Evolutionary conservation across 345 rosid species (phyloP), one percentile per base, ranked within the genome.

Genomic region (Gossypium turneri): DNA sequence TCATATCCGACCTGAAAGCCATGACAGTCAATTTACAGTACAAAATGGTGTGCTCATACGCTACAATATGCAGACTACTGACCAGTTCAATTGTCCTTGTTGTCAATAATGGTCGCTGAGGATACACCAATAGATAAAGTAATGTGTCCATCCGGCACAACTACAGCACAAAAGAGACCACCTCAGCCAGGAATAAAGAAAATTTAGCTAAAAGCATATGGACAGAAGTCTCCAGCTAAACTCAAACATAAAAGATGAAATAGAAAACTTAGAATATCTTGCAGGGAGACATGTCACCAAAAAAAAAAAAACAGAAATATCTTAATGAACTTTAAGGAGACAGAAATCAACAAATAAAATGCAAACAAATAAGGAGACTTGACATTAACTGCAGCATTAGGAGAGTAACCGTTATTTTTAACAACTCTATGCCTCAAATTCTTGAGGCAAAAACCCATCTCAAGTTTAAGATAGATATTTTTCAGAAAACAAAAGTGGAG

Each of bases 81-180:
- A 94, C 98, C 91, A 94, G 85, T 83, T 94, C 98, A 29, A 94
- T 94, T n/a, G 98, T 91, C 83, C 88, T 86, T 60, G 98, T 94
- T n/a, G 98, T 92, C 81, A 94, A 83, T 74, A 92, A 80, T 72
- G 98, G 98, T 48, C 95, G 86, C 72, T 94, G 98, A 63, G 98
- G 98, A 82, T 94, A 91, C 73, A 92, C 98, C 85, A 92, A 88
- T 53, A 91, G 82, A 83, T 92, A 94, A 62, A 92, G 94, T 74
- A 94, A 80, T 8, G 98, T 67, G 87, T 94, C 98, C 97, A 90
- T 92, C 83, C 98, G 92, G 71, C 78, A 69, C 61, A 92, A 83
- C 97, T 92, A 65, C 80, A 82, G 24, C 62, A 64, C 57, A 63
- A 57, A 78, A 53, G 41, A 25, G 27, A 58, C 20, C 20, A 73